A percentile compares a stretch with the other conserved stretches of the same genome.
Conservation (phyloP, 2,329 filamentous ascomycete genomes). For the Monilinia aucupariae region DNA sequence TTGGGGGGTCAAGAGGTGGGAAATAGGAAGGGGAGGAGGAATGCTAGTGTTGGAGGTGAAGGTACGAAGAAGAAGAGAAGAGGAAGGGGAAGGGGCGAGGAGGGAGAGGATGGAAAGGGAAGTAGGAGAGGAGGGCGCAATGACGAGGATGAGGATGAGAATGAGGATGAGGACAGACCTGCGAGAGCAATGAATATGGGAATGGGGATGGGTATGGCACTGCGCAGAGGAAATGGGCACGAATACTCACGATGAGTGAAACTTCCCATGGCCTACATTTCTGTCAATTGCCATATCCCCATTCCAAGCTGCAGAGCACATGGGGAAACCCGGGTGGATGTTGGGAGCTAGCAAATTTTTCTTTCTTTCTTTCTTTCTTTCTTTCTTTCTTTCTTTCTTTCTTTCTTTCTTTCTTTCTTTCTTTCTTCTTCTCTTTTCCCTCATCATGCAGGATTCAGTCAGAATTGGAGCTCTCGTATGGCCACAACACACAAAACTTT, state of each 20-base stretch:
- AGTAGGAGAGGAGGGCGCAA: not conserved
- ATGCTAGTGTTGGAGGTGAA: not conserved
- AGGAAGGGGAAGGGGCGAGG: not conserved
- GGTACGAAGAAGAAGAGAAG: not conserved
- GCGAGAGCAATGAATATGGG: not conserved
- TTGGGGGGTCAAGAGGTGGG: not conserved
- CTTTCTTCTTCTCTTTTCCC: no score
- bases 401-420: no score
- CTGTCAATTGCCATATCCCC: no score
- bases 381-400: no score
- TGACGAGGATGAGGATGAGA: no score
- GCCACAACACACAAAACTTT: no score
- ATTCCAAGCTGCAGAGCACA: no score
- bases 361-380: no score
- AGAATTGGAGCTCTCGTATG: no score
- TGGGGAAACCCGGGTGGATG: not conserved
- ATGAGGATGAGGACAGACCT: not conserved
- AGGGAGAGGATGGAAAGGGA: not conserved
- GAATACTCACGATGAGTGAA: not conserved
- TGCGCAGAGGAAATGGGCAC: not conserved
- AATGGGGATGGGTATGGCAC: not conserved
- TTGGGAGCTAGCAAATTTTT: not conserved
- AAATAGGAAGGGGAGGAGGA: not conserved
- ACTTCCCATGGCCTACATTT: not conserved
- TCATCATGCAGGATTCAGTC: no score